Conservation (phyloP, 1,284 basidiomycete species). For the Coniferiporia weirii region DNA sequence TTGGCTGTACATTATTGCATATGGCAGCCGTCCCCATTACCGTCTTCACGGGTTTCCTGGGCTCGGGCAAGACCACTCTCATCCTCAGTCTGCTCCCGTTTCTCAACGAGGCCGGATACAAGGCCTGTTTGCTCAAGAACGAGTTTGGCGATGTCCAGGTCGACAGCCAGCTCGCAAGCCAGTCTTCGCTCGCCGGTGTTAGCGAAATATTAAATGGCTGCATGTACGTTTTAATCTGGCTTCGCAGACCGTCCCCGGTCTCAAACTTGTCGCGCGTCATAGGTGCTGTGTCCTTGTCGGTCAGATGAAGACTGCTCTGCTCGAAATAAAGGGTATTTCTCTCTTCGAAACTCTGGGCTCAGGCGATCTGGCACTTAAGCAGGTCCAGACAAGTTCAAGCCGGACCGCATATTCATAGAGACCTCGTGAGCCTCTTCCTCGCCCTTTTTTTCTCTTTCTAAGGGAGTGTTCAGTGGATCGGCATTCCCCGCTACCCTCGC, state of each 20-base stretch:
- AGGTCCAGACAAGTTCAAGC: slow-evolving; percentile 72
- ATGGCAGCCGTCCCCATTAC: slow-evolving; percentile 62
- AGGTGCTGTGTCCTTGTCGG: slow-evolving; percentile 91
- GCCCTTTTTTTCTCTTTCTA: neutral
- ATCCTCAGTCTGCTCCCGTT: slow-evolving; percentile 80
- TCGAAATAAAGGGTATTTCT: slow-evolving; percentile 73
- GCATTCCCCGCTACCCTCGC: slow-evolving; percentile 88
- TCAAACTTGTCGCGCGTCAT: neutral
- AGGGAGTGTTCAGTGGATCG: slow-evolving; percentile 55
- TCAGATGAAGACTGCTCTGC: slow-evolving; percentile 82
- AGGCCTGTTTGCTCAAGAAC: slow-evolving; percentile 84
- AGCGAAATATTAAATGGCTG: slow-evolving; percentile 91
- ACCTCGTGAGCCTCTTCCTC: slow-evolving; percentile 62
- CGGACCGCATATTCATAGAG: slow-evolving; percentile 89
- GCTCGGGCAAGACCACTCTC: slow-evolving; percentile 68
- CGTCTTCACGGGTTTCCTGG: slow-evolving; percentile 82
- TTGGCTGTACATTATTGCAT: neutral
- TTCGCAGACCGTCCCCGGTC: neutral
- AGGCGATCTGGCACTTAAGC: neutral
- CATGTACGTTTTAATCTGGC: slow-evolving; percentile 45
- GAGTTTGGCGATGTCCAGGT: slow-evolving; percentile 84
- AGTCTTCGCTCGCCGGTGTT: slow-evolving; percentile 78
- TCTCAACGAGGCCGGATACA: slow-evolving; percentile 70
- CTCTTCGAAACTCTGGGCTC: neutral
- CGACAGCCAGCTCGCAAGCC: slow-evolving; percentile 80